phyloP scores from a whole-genome alignment of 2,329 filamentous ascomycete species.

The Magnaporthiopsis incrustans region DNA sequence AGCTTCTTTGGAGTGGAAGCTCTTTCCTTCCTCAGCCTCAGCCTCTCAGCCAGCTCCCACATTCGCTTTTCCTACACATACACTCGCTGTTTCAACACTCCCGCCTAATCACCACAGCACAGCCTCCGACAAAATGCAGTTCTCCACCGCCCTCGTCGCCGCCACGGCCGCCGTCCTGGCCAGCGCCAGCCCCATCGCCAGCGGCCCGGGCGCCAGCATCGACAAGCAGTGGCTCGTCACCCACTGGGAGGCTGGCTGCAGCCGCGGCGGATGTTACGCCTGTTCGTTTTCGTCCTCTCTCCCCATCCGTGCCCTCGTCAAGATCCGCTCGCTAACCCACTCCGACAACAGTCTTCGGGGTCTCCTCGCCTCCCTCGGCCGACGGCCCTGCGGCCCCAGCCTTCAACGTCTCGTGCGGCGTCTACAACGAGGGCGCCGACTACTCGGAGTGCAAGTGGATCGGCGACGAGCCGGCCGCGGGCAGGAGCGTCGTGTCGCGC shows the following conservation, averaged over 20 bases:
- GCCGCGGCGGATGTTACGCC: slow-evolving; percentile 8
- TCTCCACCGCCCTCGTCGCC: slow-evolving; percentile 1
- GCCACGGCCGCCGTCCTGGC: slow-evolving; percentile 1
- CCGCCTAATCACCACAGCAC: too few species aligned
- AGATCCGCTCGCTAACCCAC: too few species aligned
- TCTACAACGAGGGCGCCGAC: not conserved
- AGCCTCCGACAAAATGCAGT: slow-evolving; percentile 1
- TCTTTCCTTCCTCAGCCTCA: not conserved
- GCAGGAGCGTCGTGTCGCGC: not conserved
- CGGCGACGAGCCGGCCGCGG: not conserved
- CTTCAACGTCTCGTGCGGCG: not conserved
- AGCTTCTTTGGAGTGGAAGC: not conserved
- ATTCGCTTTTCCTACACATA: not conserved
- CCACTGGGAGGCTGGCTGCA: slow-evolving; percentile 9
- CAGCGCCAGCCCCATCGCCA: not conserved
- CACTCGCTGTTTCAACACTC: not conserved
- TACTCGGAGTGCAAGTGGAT: not conserved
- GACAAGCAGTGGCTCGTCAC: slow-evolving; percentile 10
- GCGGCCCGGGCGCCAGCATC: not conserved
- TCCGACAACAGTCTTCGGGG: not conserved
- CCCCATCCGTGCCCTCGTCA: too few species aligned
- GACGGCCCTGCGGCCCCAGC: not conserved
- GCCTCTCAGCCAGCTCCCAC: not conserved
- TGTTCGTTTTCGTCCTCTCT: slow-evolving; percentile 2
- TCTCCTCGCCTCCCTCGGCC: not conserved